Evolutionary conservation across 1,284 basidiomycete species (phyloP).

Genomic region (Bothia castanella): DNA sequence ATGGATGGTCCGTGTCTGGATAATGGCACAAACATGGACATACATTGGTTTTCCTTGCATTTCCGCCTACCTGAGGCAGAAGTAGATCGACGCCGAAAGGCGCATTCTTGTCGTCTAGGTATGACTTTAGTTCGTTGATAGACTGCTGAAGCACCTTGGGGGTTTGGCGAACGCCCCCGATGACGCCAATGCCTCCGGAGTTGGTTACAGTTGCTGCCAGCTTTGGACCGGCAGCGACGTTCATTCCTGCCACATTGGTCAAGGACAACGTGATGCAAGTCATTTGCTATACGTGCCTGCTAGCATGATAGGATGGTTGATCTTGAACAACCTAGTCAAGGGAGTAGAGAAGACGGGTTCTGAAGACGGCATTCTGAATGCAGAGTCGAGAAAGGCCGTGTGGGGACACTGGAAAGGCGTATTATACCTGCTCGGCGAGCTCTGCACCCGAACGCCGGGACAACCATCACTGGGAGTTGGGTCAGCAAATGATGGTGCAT

Average conservation of each 20-base stretch:
- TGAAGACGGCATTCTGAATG: constrained; percentile 49
- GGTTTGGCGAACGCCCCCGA: constrained; percentile 73
- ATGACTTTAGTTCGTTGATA: constrained; percentile 65
- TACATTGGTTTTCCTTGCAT: constrained; percentile 78
- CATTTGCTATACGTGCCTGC: constrained; percentile 40
- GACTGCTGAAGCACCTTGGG: constrained; percentile 61
- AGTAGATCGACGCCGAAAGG: constrained; percentile 83
- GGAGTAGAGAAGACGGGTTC: constrained; percentile 57
- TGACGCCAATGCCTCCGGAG: constrained; percentile 80
- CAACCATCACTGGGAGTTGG: neutral
- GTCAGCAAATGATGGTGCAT: no score
- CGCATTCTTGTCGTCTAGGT: constrained; percentile 68
- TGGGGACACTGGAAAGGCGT: no score
- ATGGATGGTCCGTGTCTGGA: neutral
- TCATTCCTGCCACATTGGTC: constrained; percentile 55
- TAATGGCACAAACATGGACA: constrained; percentile 13
- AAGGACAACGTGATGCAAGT: neutral
- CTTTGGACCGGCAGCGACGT: constrained; percentile 76
- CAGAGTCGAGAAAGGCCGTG: neutral
- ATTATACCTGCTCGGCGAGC: no score
- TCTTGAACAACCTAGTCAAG: constrained; percentile 66
- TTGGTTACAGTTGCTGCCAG: constrained; percentile 79
- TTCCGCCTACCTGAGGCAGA: constrained; percentile 75
- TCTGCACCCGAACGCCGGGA: no score
- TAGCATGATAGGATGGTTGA: constrained; percentile 81